phyloP scores from a whole-genome alignment of 108 stramenopile genomes.

The Phaeodactylum tricornutum region DNA sequence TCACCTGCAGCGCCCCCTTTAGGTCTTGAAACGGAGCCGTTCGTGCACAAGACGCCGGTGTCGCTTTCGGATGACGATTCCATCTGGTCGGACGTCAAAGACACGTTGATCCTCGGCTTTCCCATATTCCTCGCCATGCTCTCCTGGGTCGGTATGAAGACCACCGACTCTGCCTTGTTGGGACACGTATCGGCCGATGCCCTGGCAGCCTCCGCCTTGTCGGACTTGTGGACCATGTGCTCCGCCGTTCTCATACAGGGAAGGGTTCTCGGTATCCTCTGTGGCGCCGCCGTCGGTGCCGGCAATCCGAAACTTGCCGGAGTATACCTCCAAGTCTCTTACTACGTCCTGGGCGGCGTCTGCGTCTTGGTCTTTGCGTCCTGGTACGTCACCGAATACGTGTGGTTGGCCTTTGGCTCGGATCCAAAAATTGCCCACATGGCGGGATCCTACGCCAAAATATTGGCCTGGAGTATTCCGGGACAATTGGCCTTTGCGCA shows the following conservation, averaged over 20 bases:
- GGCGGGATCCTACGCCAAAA: slow-evolving; percentile 64
- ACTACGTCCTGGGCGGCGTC: slow-evolving; percentile 26
- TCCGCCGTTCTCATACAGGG: slow-evolving; percentile 50
- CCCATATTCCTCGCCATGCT: too few species aligned
- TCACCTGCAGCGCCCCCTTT: too few species aligned
- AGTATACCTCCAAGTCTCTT: slow-evolving; percentile 53
- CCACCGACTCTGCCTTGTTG: slow-evolving; percentile 61
- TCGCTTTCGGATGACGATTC: too few species aligned
- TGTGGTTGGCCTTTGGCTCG: slow-evolving; percentile 44
- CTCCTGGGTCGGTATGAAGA: slow-evolving; percentile 86
- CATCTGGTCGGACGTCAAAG: too few species aligned
- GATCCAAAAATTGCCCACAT: slow-evolving; percentile 31
- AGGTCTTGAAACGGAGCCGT: too few species aligned
- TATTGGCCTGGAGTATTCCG: slow-evolving; percentile 52
- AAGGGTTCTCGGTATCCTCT: slow-evolving; percentile 28
- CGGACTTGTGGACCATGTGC: slow-evolving; percentile 72
- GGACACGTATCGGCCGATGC: slow-evolving; percentile 32
- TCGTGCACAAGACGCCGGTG: too few species aligned
- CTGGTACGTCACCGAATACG: slow-evolving; percentile 53
- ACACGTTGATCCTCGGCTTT: too few species aligned
- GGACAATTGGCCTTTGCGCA: slow-evolving; percentile 48
- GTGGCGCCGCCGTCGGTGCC: slow-evolving; percentile 34
- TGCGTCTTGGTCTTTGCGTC: slow-evolving; percentile 37
- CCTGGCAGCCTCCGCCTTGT: slow-evolving; percentile 55
- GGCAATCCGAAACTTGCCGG: slow-evolving; percentile 53